A percentile compares a stretch with the other conserved stretches of the same genome.
Evolutionary conservation across 129 eudicot genomes (phyloP).

Genomic region (Arctium lappa): DNA sequence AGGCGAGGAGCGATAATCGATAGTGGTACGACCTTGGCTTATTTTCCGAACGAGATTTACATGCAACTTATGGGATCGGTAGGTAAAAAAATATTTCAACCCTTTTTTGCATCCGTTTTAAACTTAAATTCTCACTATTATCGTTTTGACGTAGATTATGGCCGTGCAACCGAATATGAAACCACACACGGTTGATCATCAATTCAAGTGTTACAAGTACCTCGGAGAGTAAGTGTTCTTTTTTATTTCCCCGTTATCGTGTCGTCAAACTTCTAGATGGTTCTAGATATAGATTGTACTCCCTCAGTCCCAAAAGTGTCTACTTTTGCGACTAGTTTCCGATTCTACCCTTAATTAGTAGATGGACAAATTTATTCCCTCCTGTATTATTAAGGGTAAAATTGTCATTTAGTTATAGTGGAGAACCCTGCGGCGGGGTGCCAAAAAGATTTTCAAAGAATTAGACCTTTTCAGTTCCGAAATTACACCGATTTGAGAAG

Average conservation of each 20-base stretch:
- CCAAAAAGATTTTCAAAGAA: too few species aligned
- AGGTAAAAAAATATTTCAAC: background rate
- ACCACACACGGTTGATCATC: constrained; percentile 40
- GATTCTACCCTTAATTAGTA: too few species aligned
- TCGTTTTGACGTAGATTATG: constrained; percentile 41
- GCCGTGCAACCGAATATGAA: constrained; percentile 45
- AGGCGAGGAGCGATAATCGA: constrained; percentile 70
- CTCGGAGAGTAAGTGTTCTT: constrained; percentile 50
- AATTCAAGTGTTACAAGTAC: constrained; percentile 56
- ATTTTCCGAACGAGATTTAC: constrained; percentile 70
- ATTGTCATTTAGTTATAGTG: background rate
- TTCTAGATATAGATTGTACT: background rate
- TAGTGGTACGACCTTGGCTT: constrained; percentile 93
- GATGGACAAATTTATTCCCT: too few species aligned
- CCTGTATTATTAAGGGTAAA: background rate
- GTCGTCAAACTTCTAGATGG: background rate
- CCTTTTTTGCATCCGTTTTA: background rate
- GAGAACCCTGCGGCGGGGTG: background rate
- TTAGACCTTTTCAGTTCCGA: background rate
- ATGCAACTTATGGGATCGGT: constrained; percentile 50
- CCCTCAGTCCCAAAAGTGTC: background rate
- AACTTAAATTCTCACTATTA: background rate
- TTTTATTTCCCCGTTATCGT: background rate
- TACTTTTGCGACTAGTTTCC: background rate
- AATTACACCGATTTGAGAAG: background rate